Evolutionary conservation across 108 stramenopile species (phyloP), one percentile per base, ranked within the genome.

Genomic region (Stephanodiscus minutulus): DNA sequence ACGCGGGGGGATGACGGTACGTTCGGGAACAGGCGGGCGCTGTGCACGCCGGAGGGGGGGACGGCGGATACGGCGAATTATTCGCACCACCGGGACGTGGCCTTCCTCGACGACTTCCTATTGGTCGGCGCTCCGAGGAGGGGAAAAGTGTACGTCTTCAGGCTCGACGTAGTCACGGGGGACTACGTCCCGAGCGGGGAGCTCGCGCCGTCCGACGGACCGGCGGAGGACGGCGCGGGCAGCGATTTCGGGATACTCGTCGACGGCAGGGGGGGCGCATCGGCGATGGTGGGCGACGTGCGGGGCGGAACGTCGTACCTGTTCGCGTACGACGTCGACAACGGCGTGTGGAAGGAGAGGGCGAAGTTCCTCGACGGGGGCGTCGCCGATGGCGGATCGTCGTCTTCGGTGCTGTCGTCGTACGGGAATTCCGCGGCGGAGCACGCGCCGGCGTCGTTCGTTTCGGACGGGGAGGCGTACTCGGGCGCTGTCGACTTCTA

Each of bases 281-380:
- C n/a, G 31, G 60, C 35, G 31, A 61, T 61, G 60, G 60, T 61
- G 28, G 17, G 41, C n/a, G 60, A 61, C 21, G 5, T 37, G 31
- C 29, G 60, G 1, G 60, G 41, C 39, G 29, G 35, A 1, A 43
- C 1, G 39, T 37, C 60, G 18, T 61, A 61, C 21, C 25, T 61
- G 18, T 61, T 61, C 35, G 18, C 60, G 20, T 61, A 24, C 21
- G 60, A 61, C 12, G 60, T 18, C 24, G 47, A 48, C 57, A 5
- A 5, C 31, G 57, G 57, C 15, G 60, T 61, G 39, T 61, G 60
- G 60, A 61, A 33, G 35, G 60, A 61, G 28, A 61, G 35, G 28
- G 25, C 60, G 21, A 33, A 33, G 3, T 33, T 61, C 21, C 13
- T 35, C 3, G 7, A 6, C 5, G 36, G 17, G 17, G 24, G 35